Evolutionary conservation across 768 basidiomycete genomes (phyloP), one percentile per base, ranked within the genome.

Genomic region (Tulasnella sp.): DNA sequence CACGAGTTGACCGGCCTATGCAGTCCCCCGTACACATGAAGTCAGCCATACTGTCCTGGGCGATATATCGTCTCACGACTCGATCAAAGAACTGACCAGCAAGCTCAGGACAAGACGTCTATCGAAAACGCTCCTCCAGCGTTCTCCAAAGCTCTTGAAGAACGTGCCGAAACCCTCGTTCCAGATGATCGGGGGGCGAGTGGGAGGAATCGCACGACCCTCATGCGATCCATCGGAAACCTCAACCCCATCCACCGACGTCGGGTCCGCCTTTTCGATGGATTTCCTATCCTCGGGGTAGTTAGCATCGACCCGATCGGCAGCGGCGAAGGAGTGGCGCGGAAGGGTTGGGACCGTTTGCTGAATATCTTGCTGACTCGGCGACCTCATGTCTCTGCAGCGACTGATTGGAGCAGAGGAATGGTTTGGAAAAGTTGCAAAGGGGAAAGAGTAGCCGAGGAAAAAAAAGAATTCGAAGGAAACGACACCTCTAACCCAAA

Each of bases 121-220:
- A 11, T 93, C 93, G 92, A 93, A 95, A 4, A 94, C 79, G 80
- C 92, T 93, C 80, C 82, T 86, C 85, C 91, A 91, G 45, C 93
- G 87, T 15, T 83, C 83, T 79, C 84, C 86, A 52, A 89, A 80
- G 79, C 90, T 93, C 42, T 38, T 79, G 36, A 71, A 42, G 31
- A 93, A 91, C 7, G 87, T 88, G 7, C 70, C 64, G 4, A 84
- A 79, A 22, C 73, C 73, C 34, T 74, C 52, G 22, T 74, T 54
- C 73, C 73, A 74, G n/a, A 74, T 25, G 73, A 74, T 58, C 9
- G 73, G 73, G 22, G 73, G 73, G 11, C 73, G 42, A 14, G 22
- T 25, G 42, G 49, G 38, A 31, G 19, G 12, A 1, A 52, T 45
- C 40, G 22, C 11, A 14, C 22, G 39, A 54, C 6, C 52, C 34